Evolutionary conservation across 306 rosid species (phyloP), one percentile per base, ranked within the genome.

Genomic region (Astragalus membranaceus): DNA sequence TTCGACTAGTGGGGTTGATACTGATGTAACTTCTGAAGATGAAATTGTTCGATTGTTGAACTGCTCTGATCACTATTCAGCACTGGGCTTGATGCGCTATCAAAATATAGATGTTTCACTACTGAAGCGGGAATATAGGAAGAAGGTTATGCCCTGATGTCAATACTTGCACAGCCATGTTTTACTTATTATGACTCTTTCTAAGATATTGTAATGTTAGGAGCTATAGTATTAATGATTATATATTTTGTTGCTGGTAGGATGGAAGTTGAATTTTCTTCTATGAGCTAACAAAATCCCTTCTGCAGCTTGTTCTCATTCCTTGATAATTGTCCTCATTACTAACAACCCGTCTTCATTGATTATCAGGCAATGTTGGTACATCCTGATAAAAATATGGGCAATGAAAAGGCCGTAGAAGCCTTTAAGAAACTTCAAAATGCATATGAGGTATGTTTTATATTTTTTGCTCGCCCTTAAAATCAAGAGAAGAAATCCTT

Each of bases 351-450:
- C 76, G 70, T 72, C 51, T 79, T 48, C 69, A 13, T 80, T 72
- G 73, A 63, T 77, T 80, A 67, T 78, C 78, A 95, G 99, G 99
- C 99, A 71, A 95, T 95, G 96, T 67, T 95, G 85, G 99, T 95
- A 77, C 99, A 95, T 82, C 99, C 99, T 29, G 99, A 95, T 84
- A 95, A 95, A 88, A 95, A 95, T 78, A 95, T 87, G 95, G 99
- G 99, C 49, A 89, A 91, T 78, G 99, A 95, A 73, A 95, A 89
- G 80, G 99, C 99, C 4, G 99, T 77, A 46, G 99, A 95, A 83
- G 97, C 99, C 72, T 95, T 95, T 70, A 91, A 95, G 86, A 95
- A 91, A 83, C 99, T 95, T 80, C 99, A 95, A 72, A 95, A 95
- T 82, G 99, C 99, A 41, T 95, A 95, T 42, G 99, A 95, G 92